Percentiles rank a stretch among this genome's conserved stretches.
phyloP scores from a whole-genome alignment of 345 rosid species.

The Populus davidiana region DNA sequence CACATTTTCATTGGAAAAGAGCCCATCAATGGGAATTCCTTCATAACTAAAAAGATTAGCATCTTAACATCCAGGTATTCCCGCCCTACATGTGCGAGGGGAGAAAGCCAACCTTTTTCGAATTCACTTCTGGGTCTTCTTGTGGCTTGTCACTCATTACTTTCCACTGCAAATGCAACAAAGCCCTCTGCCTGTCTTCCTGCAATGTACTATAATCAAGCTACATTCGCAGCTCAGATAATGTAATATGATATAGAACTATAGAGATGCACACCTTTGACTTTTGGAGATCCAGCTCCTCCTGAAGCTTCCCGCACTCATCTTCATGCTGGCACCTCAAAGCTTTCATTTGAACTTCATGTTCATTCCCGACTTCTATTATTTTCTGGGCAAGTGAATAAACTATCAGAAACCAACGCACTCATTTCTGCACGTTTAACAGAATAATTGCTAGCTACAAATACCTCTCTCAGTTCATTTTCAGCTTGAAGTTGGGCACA shows the following conservation, averaged over 20 bases:
- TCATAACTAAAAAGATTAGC: not conserved
- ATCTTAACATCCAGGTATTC: not conserved
- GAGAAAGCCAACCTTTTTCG: constrained; percentile 48
- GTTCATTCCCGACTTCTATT: constrained; percentile 54
- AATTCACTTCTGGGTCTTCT: constrained; percentile 76
- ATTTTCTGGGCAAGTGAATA: constrained; percentile 42
- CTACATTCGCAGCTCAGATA: not conserved
- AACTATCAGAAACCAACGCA: constrained; percentile 5
- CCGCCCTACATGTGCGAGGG: too few species aligned
- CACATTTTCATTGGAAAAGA: not conserved
- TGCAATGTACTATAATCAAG: constrained; percentile 25
- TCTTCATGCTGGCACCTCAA: constrained; percentile 66
- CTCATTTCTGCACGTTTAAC: not conserved
- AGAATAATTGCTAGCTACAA: constrained; percentile 3
- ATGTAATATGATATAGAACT: constrained; percentile 11
- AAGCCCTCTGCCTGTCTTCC: constrained; percentile 86
- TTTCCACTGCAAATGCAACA: constrained; percentile 88
- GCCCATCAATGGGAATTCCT: not conserved
- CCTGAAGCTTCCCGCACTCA: constrained; percentile 64
- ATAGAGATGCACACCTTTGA: constrained; percentile 46
- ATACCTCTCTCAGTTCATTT: constrained; percentile 65
- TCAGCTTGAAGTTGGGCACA: constrained; percentile 64
- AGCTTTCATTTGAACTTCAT: constrained; percentile 72
- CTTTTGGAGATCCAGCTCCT: constrained; percentile 67
- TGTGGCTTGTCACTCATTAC: constrained; percentile 79